Evolutionary conservation across 129 eudicot genomes (phyloP), one percentile per base, ranked within the genome.

Genomic region (Escallonia herrerae): DNA sequence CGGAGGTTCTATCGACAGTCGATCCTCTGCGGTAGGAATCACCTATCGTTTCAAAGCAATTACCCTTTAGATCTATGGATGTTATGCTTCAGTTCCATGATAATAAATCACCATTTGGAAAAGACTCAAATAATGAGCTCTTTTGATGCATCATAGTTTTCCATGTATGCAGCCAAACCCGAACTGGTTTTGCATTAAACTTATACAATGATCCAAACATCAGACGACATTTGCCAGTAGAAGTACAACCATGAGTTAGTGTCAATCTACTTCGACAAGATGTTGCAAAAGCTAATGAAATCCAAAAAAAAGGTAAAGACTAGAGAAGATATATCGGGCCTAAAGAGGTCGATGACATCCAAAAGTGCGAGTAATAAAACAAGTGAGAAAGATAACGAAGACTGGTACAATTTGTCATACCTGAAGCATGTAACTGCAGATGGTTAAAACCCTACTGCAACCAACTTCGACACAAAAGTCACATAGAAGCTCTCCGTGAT

Each of bases 371-470:
- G 15, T 6, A 11, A 4, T 6, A 12, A 6, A 51, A 3, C n/a
- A 22, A 22, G 33, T 22, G 15, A 51, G 14, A 4, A 51, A 3
- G 4, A n/a, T 7, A 51, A 51, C 4, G 12, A 51, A 51, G 56
- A 51, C 33, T 22, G 1, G 33, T 22, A 22, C 8, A 2, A 8
- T 22, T 14, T 47, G 8, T n/a, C 56, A 54, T 67, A 75, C 74
- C 74, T 75, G 74, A 55, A 75, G 70, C 65, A 54, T 15, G 65
- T 67, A 75, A 43, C 65, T 47, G 70, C 74, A 68, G 4, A 68
- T 46, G 15, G 15, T 60, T 2, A 71, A 60, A 60, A 5, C 43
- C 61, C 43, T 60, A 40, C 49, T 58, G 4, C 40, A 13, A 3
- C 13, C 40, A 59, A 77, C 3, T 9, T 62, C 62, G 43, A 4